Conservation (phyloP, 208 protist species). For the Strigomonas galati region DNA sequence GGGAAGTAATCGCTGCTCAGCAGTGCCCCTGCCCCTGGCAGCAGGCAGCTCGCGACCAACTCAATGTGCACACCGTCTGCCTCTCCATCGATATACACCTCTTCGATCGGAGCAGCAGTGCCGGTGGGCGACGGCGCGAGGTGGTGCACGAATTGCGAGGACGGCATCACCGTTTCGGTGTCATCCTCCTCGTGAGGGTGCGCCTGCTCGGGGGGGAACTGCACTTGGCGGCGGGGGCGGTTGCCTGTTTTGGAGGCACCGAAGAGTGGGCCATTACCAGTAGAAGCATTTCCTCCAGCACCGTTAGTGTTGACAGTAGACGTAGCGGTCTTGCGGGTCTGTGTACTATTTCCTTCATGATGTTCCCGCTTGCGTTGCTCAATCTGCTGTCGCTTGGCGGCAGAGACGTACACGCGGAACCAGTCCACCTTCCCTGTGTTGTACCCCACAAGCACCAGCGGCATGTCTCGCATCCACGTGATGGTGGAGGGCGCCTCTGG, state of each 20-base stretch:
- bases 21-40: conserved; percentile 50
- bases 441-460: conserved; percentile 80
- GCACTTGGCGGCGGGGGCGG: background rate
- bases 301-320: conserved; percentile 17
- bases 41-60: conserved; percentile 23
- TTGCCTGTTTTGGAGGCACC: background rate
- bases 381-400: conserved; percentile 24
- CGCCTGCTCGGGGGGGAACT: background rate
- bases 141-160: background rate
- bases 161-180: background rate
- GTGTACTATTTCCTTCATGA: conserved; percentile 17
- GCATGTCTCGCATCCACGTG: conserved; percentile 80
- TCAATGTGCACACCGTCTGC: conserved; percentile 33
- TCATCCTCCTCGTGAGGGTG: background rate
- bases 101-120: conserved; percentile 2
- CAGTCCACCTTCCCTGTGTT: conserved; percentile 62
- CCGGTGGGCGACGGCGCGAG: background rate
- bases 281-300: conserved; percentile 20
- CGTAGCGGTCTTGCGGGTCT: no score
- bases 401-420: conserved; percentile 59
- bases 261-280: background rate
- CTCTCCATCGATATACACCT: conserved; percentile 23
- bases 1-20: conserved; percentile 74
- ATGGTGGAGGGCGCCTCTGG: conserved; percentile 46
- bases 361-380: conserved; percentile 20